Percentiles rank a stretch among this genome's conserved stretches.
Evolutionary conservation across 805 yeast genomes (phyloP).

Genomic region (Candida gorgasii): DNA sequence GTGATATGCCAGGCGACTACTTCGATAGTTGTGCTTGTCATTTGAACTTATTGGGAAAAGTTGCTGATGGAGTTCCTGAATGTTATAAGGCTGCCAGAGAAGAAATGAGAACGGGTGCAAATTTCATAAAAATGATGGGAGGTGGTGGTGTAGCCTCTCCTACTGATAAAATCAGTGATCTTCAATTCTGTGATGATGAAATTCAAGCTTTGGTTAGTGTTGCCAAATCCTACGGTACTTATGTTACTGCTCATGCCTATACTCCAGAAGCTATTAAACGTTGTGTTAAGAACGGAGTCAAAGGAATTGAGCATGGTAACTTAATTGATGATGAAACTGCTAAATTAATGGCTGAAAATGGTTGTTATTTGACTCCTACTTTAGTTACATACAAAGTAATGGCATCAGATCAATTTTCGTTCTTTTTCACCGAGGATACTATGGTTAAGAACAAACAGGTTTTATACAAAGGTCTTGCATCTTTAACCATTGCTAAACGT

Average conservation of each 20-base stretch:
- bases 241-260: constrained; percentile 29
- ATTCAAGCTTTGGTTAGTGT: constrained; percentile 24
- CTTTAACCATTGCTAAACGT: constrained; percentile 20
- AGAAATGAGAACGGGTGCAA: constrained; percentile 24
- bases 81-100: constrained; percentile 25
- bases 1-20: constrained; percentile 21
- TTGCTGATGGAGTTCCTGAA: constrained; percentile 27
- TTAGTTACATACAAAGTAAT: constrained; percentile 27
- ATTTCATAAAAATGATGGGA: constrained; percentile 28
- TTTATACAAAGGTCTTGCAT: constrained; percentile 20
- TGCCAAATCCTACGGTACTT: constrained; percentile 24
- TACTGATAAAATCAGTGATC: constrained; percentile 15
- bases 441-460: constrained; percentile 17
- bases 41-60: constrained; percentile 18
- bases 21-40: constrained; percentile 25
- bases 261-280: constrained; percentile 23
- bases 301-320: constrained; percentile 31
- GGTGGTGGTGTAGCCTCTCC: constrained; percentile 32
- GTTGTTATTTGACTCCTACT: constrained; percentile 25
- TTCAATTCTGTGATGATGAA: constrained; percentile 26
- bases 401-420: constrained; percentile 25
- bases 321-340: constrained; percentile 26
- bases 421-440: constrained; percentile 18
- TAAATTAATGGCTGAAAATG: constrained; percentile 22
- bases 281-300: constrained; percentile 24